These are phyloP conservation scores for Paraurostyla sp. DNA, from an alignment of 73 alveolate genomes.

Conservation along the genomic window DNA sequence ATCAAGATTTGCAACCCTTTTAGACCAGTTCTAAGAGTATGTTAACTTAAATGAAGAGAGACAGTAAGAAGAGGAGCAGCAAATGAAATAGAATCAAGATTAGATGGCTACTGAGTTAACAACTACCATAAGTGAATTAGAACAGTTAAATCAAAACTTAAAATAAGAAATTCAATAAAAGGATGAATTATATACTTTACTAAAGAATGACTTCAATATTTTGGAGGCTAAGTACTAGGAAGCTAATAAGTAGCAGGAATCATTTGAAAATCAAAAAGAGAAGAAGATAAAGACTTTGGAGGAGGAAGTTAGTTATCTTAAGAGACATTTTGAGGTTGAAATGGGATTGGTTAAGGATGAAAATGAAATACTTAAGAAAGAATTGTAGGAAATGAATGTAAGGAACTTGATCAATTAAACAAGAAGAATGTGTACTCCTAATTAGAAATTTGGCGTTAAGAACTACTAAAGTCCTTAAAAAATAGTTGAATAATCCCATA, in stretches of 20 bases:
- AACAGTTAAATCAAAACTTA: neutral
- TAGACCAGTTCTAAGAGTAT: slow-evolving; percentile 61
- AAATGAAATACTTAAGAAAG: slow-evolving; percentile 40
- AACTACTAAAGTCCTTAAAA: no score
- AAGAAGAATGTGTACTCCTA: no score
- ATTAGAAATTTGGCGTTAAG: neutral
- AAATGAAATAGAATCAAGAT: neutral
- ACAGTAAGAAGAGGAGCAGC: slow-evolving; percentile 3
- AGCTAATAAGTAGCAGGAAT: neutral
- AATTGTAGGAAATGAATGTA: slow-evolving; percentile 19
- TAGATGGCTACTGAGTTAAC: slow-evolving; percentile 10
- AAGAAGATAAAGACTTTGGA: neutral
- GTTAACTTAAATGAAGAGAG: slow-evolving; percentile 39
- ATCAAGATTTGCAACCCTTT: slow-evolving; percentile 36
- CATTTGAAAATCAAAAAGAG: neutral
- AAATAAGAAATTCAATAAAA: slow-evolving; percentile 8
- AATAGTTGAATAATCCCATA: no score
- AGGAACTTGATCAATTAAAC: slow-evolving; percentile 4
- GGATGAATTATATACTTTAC: slow-evolving; percentile 13
- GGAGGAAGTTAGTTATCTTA: slow-evolving; percentile 44
- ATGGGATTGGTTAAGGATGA: slow-evolving; percentile 44
- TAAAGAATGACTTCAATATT: slow-evolving; percentile 48
- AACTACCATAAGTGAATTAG: slow-evolving; percentile 30
- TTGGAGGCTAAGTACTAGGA: slow-evolving; percentile 35
- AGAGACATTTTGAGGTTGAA: slow-evolving; percentile 57